A percentile compares a stretch with the other conserved stretches of the same genome.
Evolutionary conservation across 257 asterid species (phyloP).

Genomic region (Solanum pinnatisectum): DNA sequence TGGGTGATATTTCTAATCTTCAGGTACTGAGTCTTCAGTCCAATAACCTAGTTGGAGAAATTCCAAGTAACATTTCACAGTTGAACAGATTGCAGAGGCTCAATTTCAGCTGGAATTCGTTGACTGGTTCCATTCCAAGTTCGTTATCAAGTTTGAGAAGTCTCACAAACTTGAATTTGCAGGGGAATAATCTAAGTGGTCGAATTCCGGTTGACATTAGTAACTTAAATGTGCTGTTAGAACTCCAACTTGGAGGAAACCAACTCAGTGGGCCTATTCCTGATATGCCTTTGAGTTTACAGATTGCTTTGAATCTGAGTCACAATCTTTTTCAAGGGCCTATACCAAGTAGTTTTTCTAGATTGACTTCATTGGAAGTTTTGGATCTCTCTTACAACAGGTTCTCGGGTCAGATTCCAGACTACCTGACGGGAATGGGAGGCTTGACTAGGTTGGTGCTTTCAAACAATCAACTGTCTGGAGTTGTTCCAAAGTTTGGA

Average conservation of each 20-base stretch:
- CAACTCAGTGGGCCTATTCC: conserved; percentile 53
- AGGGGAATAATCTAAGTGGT: conserved; percentile 43
- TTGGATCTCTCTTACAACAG: conserved; percentile 71
- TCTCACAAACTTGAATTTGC: conserved; percentile 45
- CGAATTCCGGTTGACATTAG: conserved; percentile 42
- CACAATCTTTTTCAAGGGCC: conserved; percentile 45
- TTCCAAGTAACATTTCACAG: conserved; percentile 37
- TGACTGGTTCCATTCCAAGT: conserved; percentile 48
- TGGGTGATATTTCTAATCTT: conserved; percentile 39
- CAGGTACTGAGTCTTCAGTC: conserved; percentile 54
- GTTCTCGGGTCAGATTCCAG: conserved; percentile 52
- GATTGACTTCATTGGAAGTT: conserved; percentile 42
- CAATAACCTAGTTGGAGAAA: conserved; percentile 40
- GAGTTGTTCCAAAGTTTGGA: conserved; percentile 36
- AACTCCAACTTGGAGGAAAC: conserved; percentile 72
- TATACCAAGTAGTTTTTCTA: conserved; percentile 33
- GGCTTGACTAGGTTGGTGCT: conserved; percentile 49
- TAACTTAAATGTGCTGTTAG: conserved; percentile 27
- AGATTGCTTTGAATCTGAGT: conserved; percentile 72
- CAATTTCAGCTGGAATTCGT: conserved; percentile 47
- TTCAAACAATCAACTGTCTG: conserved; percentile 54
- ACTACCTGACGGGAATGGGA: conserved; percentile 12
- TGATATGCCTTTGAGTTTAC: conserved; percentile 38
- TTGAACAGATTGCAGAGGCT: conserved; percentile 41
- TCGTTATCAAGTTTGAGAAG: conserved; percentile 34